Evolutionary conservation across 1,284 basidiomycete genomes (phyloP).

Genomic region (Apiotrichum sp.): DNA sequence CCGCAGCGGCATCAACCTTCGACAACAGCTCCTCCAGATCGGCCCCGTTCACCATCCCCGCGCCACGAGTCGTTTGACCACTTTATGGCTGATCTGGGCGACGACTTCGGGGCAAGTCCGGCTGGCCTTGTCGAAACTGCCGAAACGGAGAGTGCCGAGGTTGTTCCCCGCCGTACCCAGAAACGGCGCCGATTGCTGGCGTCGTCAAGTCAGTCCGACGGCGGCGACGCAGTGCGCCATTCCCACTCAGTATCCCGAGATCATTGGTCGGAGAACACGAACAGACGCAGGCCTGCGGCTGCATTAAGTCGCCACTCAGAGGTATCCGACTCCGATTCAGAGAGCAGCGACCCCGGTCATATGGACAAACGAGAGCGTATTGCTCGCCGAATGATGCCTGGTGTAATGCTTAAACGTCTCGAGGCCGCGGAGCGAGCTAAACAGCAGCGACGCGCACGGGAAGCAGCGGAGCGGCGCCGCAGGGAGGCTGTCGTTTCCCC

Average conservation of each 20-base stretch:
- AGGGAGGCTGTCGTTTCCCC: conserved; percentile 14
- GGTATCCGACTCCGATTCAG: conserved; percentile 1
- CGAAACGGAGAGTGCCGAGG: background rate
- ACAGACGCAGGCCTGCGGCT: too few species aligned
- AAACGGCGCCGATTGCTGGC: conserved; percentile 2
- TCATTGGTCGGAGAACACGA: too few species aligned
- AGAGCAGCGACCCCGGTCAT: background rate
- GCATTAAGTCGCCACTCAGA: background rate
- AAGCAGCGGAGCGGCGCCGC: conserved; percentile 2
- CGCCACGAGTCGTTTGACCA: background rate
- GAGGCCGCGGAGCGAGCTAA: conserved; percentile 16
- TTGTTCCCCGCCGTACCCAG: background rate
- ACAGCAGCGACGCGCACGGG: conserved; percentile 10
- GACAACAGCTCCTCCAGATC: too few species aligned
- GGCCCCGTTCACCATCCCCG: background rate
- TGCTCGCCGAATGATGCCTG: conserved; percentile 39
- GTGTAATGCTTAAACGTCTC: conserved; percentile 33
- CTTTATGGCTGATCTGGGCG: background rate
- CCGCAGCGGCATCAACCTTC: too few species aligned
- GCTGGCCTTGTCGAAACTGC: background rate
- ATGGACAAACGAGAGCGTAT: conserved; percentile 29
- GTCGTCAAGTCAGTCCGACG: conserved; percentile 6
- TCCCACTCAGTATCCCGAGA: too few species aligned
- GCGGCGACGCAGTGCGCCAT: background rate
- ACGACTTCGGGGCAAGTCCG: background rate